A percentile compares a stretch with the other conserved stretches of the same genome.
These are phyloP conservation scores for Lathyrus tuberosus DNA, from an alignment of 306 rosid species.

Conservation along the genomic window DNA sequence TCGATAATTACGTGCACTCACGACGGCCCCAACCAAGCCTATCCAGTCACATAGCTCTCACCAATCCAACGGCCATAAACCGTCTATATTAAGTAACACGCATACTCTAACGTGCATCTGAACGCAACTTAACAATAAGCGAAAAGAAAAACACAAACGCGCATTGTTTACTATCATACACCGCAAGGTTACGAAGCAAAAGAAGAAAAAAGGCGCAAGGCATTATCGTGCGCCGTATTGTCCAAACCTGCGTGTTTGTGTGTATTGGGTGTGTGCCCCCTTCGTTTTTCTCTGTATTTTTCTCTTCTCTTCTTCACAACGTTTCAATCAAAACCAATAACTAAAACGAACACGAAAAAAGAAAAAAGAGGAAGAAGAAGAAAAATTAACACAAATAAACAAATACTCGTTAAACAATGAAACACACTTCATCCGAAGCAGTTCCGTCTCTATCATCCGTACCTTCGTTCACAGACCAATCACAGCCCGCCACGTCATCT, in stretches of 20 bases:
- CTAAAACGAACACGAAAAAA: slow-evolving; percentile 26
- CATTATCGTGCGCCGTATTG: slow-evolving; percentile 50
- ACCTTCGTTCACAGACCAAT: slow-evolving; percentile 57
- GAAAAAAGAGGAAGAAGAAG: not conserved
- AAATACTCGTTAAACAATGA: slow-evolving; percentile 50
- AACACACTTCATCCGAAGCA: slow-evolving; percentile 80
- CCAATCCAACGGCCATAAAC: slow-evolving; percentile 1
- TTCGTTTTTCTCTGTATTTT: slow-evolving; percentile 23
- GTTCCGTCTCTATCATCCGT: slow-evolving; percentile 68
- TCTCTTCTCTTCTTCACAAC: slow-evolving; percentile 4
- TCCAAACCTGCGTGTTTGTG: slow-evolving; percentile 47
- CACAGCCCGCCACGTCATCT: slow-evolving; percentile 60
- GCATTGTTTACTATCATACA: slow-evolving; percentile 51
- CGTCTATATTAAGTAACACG: not conserved
- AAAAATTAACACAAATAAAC: not conserved
- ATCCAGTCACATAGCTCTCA: too few relatives aligned
- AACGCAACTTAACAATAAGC: slow-evolving; percentile 1
- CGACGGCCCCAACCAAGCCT: not conserved
- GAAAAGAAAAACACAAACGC: slow-evolving; percentile 19
- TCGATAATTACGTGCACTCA: slow-evolving; percentile 39
- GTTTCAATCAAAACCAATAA: slow-evolving; percentile 4
- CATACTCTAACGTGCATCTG: not conserved
- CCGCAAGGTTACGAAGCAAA: slow-evolving; percentile 1
- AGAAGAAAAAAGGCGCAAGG: slow-evolving; percentile 44
- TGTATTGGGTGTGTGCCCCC: slow-evolving; percentile 20